Percentiles rank a stretch among this genome's conserved stretches.
phyloP scores from a whole-genome alignment of 345 rosid species.

The Atalantia buxifolia region DNA sequence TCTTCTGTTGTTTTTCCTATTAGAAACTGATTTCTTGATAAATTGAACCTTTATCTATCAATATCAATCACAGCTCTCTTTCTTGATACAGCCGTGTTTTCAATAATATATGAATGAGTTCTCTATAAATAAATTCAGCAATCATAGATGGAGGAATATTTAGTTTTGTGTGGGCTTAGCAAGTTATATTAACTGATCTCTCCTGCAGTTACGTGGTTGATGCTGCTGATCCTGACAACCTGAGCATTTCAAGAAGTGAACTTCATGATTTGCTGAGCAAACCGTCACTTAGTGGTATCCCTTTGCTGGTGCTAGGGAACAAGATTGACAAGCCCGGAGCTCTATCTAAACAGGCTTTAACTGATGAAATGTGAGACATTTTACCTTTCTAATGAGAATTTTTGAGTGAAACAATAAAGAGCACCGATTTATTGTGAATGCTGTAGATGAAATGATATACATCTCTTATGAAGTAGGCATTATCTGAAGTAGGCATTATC shows the following conservation, averaged over 20 bases:
- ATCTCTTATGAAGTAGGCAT: neutral
- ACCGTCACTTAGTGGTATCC: conserved; percentile 77
- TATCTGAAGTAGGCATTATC: no score
- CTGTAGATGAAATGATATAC: neutral
- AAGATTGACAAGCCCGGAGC: conserved; percentile 91
- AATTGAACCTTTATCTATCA: neutral
- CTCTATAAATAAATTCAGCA: neutral
- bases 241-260: conserved; percentile 78
- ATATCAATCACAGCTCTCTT: neutral
- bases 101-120: neutral
- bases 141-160: no score
- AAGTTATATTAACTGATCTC: neutral
- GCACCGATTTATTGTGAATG: neutral
- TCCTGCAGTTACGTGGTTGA: conserved; percentile 73
- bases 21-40: neutral
- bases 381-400: neutral
- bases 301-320: conserved; percentile 83
- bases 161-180: neutral
- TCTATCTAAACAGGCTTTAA: conserved; percentile 73
- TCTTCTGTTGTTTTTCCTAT: neutral
- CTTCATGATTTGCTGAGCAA: conserved; percentile 82
- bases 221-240: conserved; percentile 84
- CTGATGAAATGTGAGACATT: conserved; percentile 70
- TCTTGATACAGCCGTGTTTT: neutral
- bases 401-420: neutral